Base-by-base conservation (phyloP, 306 rosid species). In the Crotalaria pallida region DNA sequence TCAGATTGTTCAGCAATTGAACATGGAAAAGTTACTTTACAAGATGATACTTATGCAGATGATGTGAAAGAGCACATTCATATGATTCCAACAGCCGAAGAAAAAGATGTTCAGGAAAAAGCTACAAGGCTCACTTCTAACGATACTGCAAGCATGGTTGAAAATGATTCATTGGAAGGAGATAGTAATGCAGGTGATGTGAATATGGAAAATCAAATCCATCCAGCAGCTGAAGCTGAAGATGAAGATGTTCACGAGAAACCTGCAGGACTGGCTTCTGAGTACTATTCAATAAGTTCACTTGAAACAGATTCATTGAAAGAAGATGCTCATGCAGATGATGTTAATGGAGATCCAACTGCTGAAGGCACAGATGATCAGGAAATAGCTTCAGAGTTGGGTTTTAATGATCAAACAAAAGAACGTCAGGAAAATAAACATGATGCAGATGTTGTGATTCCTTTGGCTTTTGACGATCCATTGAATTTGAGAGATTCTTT, bases 11-110 rank as follows among this genome's bases (percentile, higher is more conserved):
- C 18, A 57, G 24, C 62, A 68, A 7, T 56, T 64, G 85, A 84
- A 67, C 81, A 48, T 71, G 80, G 58, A 22, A 67, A 76, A 49
- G 61, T 64, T 1, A 33, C 65, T 58, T 18, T 60, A 36, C 68
- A 55, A 44, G 81, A 80, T 60, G 77, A 74, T 43, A 33, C 5
- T 11, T 57, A 6, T 49, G 67, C 2, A 17, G 85, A 68, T 27
- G 71, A 41, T 41, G 55, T 18, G 10, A 56, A 84, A 51, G 85
- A 29, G 36, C 50, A 70, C 58, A 74, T 12, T 12, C 15, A 41
- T 41, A 10, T 41, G 52, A 80, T 52, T 50, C 49, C 66, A 19
- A 69, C 56, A 2, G 67, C 16, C 22, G 84, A 80, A 67, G 77
- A 15, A 11, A 62, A 43, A 15, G 53, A 72, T 62, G 61, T 58